These are phyloP conservation scores for Zymoseptoria tritici DNA, from an alignment of 2,329 filamentous ascomycete species.

Conservation along the genomic window DNA sequence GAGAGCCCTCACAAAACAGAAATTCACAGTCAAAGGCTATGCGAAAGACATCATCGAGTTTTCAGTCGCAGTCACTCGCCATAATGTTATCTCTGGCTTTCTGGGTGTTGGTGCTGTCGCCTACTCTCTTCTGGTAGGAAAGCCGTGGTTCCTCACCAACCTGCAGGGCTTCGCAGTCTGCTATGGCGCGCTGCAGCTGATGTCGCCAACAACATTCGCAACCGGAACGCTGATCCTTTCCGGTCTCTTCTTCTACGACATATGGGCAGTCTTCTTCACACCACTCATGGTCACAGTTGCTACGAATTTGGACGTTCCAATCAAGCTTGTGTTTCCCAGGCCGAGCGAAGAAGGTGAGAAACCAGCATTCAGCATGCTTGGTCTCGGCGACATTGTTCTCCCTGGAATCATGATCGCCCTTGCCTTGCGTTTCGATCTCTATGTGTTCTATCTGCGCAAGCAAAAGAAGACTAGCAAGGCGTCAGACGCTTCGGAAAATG, in stretches of 20 bases:
- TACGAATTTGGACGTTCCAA: conserved; percentile 80
- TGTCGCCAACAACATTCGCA: conserved; percentile 82
- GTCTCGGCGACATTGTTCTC: conserved; percentile 87
- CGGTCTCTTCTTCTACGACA: conserved; percentile 88
- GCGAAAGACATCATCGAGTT: conserved; percentile 37
- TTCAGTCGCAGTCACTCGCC: conserved; percentile 46
- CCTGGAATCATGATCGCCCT: conserved; percentile 86
- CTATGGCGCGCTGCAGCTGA: conserved; percentile 70
- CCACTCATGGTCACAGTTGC: conserved; percentile 84
- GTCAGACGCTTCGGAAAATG: conserved; percentile 9
- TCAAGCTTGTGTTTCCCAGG: conserved; percentile 81
- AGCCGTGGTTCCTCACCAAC: conserved; percentile 71
- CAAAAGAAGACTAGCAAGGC: conserved; percentile 45
- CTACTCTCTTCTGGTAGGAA: conserved; percentile 58
- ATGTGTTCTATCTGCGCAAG: conserved; percentile 68
- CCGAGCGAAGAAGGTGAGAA: conserved; percentile 42
- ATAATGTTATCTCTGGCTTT: conserved; percentile 50
- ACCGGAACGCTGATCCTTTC: conserved; percentile 71
- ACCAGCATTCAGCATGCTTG: conserved; percentile 62
- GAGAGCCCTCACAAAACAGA: conserved; percentile 43
- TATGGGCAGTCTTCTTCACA: conserved; percentile 85
- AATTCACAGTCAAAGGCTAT: conserved; percentile 45
- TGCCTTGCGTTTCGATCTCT: conserved; percentile 85
- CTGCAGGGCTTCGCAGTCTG: conserved; percentile 80
- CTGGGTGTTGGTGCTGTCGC: conserved; percentile 49